These are phyloP conservation scores for Trichocomaceae sp. DNA, from an alignment of 2,329 filamentous ascomycete genomes.

Conservation along the genomic window DNA sequence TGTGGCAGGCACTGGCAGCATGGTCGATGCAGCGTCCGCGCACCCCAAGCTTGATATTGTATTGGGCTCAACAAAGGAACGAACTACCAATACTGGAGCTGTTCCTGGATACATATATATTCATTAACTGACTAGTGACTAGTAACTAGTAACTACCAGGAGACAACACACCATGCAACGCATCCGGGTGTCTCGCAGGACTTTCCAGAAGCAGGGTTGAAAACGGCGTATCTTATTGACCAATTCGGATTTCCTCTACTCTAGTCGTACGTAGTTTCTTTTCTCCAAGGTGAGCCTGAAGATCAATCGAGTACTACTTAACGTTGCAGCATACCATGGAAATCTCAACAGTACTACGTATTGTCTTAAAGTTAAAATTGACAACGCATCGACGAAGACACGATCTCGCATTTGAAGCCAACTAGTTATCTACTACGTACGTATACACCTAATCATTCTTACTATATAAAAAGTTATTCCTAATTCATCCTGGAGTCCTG, in stretches of 20 bases:
- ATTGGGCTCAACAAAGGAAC: background rate
- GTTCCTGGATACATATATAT: conserved; percentile 13
- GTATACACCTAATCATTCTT: too few relatives aligned
- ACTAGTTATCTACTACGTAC: too few relatives aligned
- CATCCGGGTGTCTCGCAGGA: background rate
- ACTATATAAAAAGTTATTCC: too few relatives aligned
- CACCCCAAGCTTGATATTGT: background rate
- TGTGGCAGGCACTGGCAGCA: background rate
- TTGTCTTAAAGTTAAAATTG: background rate
- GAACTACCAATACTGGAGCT: conserved; percentile 5
- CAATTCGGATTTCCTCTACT: background rate
- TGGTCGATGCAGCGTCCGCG: background rate
- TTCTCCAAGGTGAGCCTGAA: too few relatives aligned
- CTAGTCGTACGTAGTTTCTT: too few relatives aligned
- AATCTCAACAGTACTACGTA: background rate
- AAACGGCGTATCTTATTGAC: background rate
- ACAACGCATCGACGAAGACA: background rate
- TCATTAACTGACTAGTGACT: too few relatives aligned
- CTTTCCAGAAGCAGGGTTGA: background rate
- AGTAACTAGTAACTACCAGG: background rate
- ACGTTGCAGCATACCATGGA: background rate
- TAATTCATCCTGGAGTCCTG: too few relatives aligned
- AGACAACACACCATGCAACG: background rate
- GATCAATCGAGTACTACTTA: too few relatives aligned
- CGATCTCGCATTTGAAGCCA: background rate